phyloP scores from a whole-genome alignment of 306 rosid species.

The Cicer cuneatum region DNA sequence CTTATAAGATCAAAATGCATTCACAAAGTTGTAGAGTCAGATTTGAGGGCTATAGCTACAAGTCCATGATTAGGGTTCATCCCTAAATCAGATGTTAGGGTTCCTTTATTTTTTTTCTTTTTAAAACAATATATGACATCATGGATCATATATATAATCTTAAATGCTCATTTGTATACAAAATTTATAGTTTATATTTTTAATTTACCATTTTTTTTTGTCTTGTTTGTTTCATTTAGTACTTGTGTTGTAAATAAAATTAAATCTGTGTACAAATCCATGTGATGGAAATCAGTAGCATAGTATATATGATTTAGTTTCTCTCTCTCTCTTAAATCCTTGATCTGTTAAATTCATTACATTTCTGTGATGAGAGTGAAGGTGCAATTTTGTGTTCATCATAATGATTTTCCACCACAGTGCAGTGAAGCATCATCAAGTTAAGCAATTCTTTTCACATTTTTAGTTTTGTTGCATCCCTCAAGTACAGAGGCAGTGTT shows the following conservation, averaged over 20 bases:
- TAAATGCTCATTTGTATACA: not conserved
- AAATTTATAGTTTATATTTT: not conserved
- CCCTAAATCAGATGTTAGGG: slow-evolving; percentile 40
- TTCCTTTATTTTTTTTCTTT: slow-evolving; percentile 30
- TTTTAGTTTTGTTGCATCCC: slow-evolving; percentile 50
- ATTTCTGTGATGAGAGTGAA: slow-evolving; percentile 32
- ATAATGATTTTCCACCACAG: slow-evolving; percentile 34
- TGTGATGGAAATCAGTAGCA: slow-evolving; percentile 42
- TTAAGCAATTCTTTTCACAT: slow-evolving; percentile 41
- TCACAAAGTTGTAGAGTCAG: not conserved
- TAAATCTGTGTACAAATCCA: slow-evolving; percentile 37
- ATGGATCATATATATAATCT: slow-evolving; percentile 16
- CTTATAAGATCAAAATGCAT: slow-evolving; percentile 19
- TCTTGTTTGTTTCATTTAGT: not conserved
- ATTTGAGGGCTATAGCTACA: not conserved
- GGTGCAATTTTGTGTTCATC: slow-evolving; percentile 46
- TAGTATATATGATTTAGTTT: not conserved
- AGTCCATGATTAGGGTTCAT: slow-evolving; percentile 45
- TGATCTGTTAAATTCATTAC: slow-evolving; percentile 36
- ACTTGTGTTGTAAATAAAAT: slow-evolving; percentile 26
- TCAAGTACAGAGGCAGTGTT: slow-evolving; percentile 50
- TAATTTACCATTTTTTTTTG: not conserved
- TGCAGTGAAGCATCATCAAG: slow-evolving; percentile 38
- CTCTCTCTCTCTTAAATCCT: slow-evolving; percentile 40
- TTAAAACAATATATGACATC: slow-evolving; percentile 1